phyloP scores from a whole-genome alignment of 768 basidiomycete species.

The Collybia nuda region DNA sequence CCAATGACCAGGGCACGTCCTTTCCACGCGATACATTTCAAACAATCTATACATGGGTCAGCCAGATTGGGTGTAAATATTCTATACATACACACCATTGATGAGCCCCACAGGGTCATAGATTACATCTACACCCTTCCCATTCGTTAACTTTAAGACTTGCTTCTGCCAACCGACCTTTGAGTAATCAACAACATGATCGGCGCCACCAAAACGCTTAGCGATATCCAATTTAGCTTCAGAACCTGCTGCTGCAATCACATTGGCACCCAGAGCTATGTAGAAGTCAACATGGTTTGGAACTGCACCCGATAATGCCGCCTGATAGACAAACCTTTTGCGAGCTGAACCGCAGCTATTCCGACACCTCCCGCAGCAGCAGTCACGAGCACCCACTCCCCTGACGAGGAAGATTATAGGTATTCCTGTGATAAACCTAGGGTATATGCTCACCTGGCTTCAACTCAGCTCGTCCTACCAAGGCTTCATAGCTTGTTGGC shows the following conservation, averaged over 20 bases:
- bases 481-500: slow-evolving; percentile 91
- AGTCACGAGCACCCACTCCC: slow-evolving; percentile 91
- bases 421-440: neutral
- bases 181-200: slow-evolving; percentile 79
- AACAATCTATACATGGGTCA: slow-evolving; percentile 48
- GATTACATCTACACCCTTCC: slow-evolving; percentile 83
- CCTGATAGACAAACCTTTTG: slow-evolving; percentile 64
- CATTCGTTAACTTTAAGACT: slow-evolving; percentile 78
- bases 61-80: neutral
- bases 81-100: slow-evolving; percentile 39
- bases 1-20: slow-evolving; percentile 93
- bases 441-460: slow-evolving; percentile 56
- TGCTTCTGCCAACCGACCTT: slow-evolving; percentile 85
- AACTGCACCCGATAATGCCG: too few species aligned
- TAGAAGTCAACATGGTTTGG: neutral
- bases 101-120: slow-evolving; percentile 88
- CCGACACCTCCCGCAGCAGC: slow-evolving; percentile 98
- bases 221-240: slow-evolving; percentile 78
- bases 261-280: slow-evolving; percentile 83
- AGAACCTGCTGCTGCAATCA: slow-evolving; percentile 91
- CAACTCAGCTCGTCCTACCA: slow-evolving; percentile 81
- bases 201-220: slow-evolving; percentile 76
- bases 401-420: slow-evolving; percentile 30
- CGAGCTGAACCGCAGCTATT: slow-evolving; percentile 88
- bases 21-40: slow-evolving; percentile 96